These are phyloP conservation scores for Populus hybrid DNA, from an alignment of 441 rosid genomes.

Conservation along the genomic window DNA sequence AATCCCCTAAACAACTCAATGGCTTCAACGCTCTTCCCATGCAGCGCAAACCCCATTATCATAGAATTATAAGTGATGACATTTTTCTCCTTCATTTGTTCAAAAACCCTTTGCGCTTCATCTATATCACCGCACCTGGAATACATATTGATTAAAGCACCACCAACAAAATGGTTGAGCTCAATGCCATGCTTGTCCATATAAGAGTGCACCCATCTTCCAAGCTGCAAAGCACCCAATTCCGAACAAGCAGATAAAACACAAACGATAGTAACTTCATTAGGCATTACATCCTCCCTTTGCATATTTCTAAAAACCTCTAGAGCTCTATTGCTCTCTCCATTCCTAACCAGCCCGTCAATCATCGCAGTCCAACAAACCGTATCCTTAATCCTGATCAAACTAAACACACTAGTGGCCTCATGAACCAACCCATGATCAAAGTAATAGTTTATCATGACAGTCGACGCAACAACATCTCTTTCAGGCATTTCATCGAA, in stretches of 20 bases:
- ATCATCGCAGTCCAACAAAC: conserved; percentile 82
- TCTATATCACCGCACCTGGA: conserved; percentile 72
- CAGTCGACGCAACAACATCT: conserved; percentile 53
- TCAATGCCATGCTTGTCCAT: conserved; percentile 36
- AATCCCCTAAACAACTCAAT: conserved; percentile 54
- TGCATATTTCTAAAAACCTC: conserved; percentile 62
- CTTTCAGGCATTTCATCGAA: conserved; percentile 54
- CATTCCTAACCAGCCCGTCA: conserved; percentile 71
- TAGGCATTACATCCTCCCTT: conserved; percentile 28
- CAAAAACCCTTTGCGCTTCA: conserved; percentile 53
- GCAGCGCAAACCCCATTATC: conserved; percentile 71
- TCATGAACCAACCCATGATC: conserved; percentile 31
- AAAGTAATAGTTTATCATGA: conserved; percentile 41
- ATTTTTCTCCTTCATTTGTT: conserved; percentile 50
- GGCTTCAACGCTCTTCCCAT: conserved; percentile 57
- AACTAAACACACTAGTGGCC: conserved; percentile 36
- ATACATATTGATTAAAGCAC: conserved; percentile 78
- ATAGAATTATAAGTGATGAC: conserved; percentile 74
- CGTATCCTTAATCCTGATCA: conserved; percentile 44
- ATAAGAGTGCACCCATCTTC: conserved; percentile 44
- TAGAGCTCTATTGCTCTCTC: conserved; percentile 48
- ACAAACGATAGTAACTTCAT: conserved; percentile 62
- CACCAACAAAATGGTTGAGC: conserved; percentile 57
- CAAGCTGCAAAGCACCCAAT: conserved; percentile 58
- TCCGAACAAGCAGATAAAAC: conserved; percentile 71